A percentile compares a stretch with the other conserved stretches of the same genome.
These are phyloP conservation scores for Rubia tinctorum DNA, from an alignment of 305 asterid species.

Conservation along the genomic window DNA sequence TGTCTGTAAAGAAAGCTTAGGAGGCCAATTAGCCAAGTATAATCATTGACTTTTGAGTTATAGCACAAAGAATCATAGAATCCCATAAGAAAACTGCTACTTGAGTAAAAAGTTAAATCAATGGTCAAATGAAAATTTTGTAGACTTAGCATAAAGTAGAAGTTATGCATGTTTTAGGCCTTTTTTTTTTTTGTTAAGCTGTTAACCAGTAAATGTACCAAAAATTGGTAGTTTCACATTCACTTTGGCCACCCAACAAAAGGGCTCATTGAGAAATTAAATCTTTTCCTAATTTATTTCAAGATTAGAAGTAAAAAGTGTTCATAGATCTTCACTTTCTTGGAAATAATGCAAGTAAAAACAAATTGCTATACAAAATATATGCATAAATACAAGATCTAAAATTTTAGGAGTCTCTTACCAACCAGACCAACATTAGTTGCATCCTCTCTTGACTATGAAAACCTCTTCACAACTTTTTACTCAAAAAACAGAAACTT, in stretches of 20 bases:
- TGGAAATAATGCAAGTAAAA: slow-evolving; percentile 1
- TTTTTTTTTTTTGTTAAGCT: background rate
- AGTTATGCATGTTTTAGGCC: background rate
- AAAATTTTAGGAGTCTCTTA: slow-evolving; percentile 39
- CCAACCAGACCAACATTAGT: slow-evolving; percentile 56
- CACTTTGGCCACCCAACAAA: slow-evolving; percentile 14
- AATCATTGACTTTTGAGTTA: slow-evolving; percentile 1
- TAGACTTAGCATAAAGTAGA: slow-evolving; percentile 8
- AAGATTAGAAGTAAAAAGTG: background rate
- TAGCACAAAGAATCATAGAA: background rate
- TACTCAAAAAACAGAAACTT: slow-evolving; percentile 35
- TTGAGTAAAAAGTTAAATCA: background rate
- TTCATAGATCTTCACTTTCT: slow-evolving; percentile 13
- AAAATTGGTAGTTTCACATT: background rate
- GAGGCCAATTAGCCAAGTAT: background rate
- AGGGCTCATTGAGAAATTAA: slow-evolving; percentile 14
- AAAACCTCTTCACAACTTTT: slow-evolving; percentile 16
- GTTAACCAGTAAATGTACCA: background rate
- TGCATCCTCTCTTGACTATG: slow-evolving; percentile 88
- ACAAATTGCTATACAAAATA: background rate
- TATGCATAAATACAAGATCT: background rate
- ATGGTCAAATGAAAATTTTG: background rate
- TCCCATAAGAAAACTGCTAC: slow-evolving; percentile 2
- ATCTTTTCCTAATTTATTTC: background rate
- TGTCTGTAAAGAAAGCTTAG: slow-evolving; percentile 6